Evolutionary conservation across 2,329 filamentous ascomycete genomes (phyloP), one percentile per base, ranked within the genome.

Genomic region (Cytospora schulzeri): DNA sequence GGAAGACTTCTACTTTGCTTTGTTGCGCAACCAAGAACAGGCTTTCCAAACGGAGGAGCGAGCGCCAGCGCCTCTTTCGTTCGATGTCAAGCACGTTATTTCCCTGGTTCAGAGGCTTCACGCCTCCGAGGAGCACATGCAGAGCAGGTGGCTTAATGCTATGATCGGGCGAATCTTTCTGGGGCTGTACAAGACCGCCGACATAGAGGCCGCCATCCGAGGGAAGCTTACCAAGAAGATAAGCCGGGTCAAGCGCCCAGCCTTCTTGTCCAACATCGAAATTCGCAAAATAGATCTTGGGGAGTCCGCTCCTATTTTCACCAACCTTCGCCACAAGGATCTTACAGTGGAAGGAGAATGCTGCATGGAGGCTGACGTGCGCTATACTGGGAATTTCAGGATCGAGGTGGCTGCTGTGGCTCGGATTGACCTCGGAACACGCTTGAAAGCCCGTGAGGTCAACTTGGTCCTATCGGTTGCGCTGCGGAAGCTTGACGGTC

Each of bases 141-240:
- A 97, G 73, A 96, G 91, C 11, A 86, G 94, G 64, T 98, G 95
- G 91, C 83, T 99, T 69, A 98, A 99, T 78, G 95, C 93, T 3
- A 79, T 99, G 59, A 81, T 98, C 28, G 94, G 95, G 19, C 86
- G 95, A 62, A 76, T 98, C 28, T 99, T 99, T 71, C 82, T 99
- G 15, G 91, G 90, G 17, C 73, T 98, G 29, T 94, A 98, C 78
- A 91, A 90, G 72, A 98, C 94, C 0, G 82, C 87, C 11, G 88
- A 96, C 66, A 78, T 97, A 19, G 91, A 96, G 73, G 85, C 89
- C 53, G 86, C 91, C 63, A 87, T 99, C 59, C 85, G 89, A 66
- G 86, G 87, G 65, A 97, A 97, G 77, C 90, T 99, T 68, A 93
- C 91, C 26, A 97, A 97, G 78, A 99, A 99, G 80, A 97, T 99